phyloP scores from a whole-genome alignment of 2,329 filamentous ascomycete species.

The Acrocalymma vagum region DNA sequence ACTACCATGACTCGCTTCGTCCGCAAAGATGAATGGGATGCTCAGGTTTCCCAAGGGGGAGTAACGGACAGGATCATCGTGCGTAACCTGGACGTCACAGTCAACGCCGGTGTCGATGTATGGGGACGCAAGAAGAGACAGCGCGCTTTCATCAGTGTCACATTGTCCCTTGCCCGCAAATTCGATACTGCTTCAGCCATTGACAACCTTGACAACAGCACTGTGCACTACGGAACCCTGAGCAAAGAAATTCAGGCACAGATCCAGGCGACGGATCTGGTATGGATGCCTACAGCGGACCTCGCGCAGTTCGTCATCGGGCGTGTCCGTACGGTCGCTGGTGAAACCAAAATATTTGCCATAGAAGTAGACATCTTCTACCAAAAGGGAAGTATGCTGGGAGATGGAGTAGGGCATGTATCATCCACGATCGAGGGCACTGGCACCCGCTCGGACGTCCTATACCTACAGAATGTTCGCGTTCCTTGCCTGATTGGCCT shows the following conservation, averaged over 20 bases:
- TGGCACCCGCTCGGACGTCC: constrained; percentile 29
- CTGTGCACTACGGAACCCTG: constrained; percentile 77
- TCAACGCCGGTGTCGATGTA: constrained; percentile 69
- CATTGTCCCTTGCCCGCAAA: constrained; percentile 62
- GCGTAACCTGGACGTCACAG: constrained; percentile 66
- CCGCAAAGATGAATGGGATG: constrained; percentile 28
- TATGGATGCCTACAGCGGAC: constrained; percentile 34
- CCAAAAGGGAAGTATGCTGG: constrained; percentile 74
- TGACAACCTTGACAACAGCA: constrained; percentile 73
- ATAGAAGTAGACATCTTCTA: constrained; percentile 65
- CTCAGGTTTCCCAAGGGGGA: constrained; percentile 27
- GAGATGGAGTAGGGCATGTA: constrained; percentile 65
- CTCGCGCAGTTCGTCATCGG: constrained; percentile 24
- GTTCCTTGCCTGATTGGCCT: constrained; percentile 76
- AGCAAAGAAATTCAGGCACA: constrained; percentile 69
- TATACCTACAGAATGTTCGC: constrained; percentile 66
- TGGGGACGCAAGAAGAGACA: constrained; percentile 73
- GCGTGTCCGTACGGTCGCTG: constrained; percentile 30
- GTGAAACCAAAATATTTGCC: constrained; percentile 40
- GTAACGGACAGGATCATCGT: constrained; percentile 62
- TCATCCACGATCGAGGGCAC: constrained; percentile 34
- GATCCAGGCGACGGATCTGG: constrained; percentile 41
- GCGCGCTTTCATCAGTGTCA: constrained; percentile 68
- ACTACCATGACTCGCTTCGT: constrained; percentile 24
- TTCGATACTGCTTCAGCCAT: constrained; percentile 66